Percentiles rank a stretch among this genome's conserved stretches.
phyloP scores from a whole-genome alignment of 2,329 filamentous ascomycete species.

The Neocucurbitaria cava region DNA sequence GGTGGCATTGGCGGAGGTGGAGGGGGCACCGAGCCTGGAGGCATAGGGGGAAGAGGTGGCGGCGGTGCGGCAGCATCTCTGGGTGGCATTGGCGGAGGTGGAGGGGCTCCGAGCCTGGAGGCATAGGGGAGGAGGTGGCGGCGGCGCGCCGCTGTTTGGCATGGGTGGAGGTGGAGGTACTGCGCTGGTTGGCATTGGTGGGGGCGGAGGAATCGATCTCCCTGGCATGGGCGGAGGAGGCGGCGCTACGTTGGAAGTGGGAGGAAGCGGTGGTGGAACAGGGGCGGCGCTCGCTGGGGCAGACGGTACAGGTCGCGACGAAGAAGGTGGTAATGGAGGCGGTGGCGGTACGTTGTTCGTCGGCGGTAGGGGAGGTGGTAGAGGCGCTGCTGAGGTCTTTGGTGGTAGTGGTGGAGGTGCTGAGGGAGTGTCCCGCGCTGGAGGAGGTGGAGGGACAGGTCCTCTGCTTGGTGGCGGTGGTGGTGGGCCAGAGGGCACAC shows the following conservation, averaged over 20 bases:
- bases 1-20: slow-evolving; percentile 49
- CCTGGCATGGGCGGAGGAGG: slow-evolving; percentile 33
- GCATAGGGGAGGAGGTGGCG: slow-evolving; percentile 55
- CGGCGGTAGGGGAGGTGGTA: slow-evolving; percentile 67
- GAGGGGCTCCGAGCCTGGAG: too few species aligned
- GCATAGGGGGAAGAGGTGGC: slow-evolving; percentile 54
- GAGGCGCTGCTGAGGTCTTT: slow-evolving; percentile 50
- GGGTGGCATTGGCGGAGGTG: slow-evolving; percentile 49
- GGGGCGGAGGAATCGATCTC: slow-evolving; percentile 31
- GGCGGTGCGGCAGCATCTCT: slow-evolving; percentile 43
- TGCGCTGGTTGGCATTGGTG: slow-evolving; percentile 33
- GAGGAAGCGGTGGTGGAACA: slow-evolving; percentile 38
- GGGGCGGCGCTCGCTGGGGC: slow-evolving; percentile 33
- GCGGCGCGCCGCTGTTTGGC: slow-evolving; percentile 43
- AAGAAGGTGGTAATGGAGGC: slow-evolving; percentile 34
- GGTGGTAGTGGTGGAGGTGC: slow-evolving; percentile 49
- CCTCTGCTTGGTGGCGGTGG: slow-evolving; percentile 76
- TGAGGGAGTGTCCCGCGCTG: slow-evolving; percentile 50
- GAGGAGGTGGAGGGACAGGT: slow-evolving; percentile 66
- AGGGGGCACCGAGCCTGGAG: slow-evolving; percentile 48
- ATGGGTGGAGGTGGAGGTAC: slow-evolving; percentile 46
- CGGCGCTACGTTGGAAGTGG: slow-evolving; percentile 34
- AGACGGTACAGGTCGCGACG: slow-evolving; percentile 36
- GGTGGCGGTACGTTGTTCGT: slow-evolving; percentile 35
- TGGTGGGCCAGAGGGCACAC: slow-evolving; percentile 68